Evolutionary conservation across 2,329 filamentous ascomycete species (phyloP).

Genomic region (Aspergillus fructus): DNA sequence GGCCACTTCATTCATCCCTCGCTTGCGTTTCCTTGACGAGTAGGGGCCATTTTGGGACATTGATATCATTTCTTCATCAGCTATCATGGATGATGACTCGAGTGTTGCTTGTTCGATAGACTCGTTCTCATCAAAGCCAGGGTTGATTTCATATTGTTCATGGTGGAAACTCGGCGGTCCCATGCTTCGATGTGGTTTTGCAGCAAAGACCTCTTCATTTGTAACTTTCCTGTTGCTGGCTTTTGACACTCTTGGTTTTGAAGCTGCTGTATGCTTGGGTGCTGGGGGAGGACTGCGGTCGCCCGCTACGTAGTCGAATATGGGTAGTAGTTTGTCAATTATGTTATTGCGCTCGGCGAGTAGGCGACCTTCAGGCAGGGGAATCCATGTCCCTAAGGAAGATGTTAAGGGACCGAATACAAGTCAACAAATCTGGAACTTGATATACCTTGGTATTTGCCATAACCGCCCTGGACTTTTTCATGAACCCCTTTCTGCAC

Average conservation of each 20-base stretch:
- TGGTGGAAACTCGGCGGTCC: slow-evolving; percentile 43
- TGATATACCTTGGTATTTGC: slow-evolving; percentile 85
- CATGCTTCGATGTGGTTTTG: slow-evolving; percentile 34
- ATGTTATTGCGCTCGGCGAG: slow-evolving; percentile 86
- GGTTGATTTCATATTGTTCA: slow-evolving; percentile 67
- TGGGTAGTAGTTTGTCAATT: slow-evolving; percentile 76
- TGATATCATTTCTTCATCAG: slow-evolving; percentile 76
- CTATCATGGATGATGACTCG: slow-evolving; percentile 79
- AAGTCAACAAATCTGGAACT: neutral
- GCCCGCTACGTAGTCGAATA: slow-evolving; percentile 86
- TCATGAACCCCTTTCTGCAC: slow-evolving; percentile 96
- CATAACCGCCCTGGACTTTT: slow-evolving; percentile 97
- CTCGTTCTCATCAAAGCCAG: slow-evolving; percentile 70
- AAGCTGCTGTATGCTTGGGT: slow-evolving; percentile 77
- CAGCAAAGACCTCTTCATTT: slow-evolving; percentile 32
- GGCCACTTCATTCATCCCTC: slow-evolving; percentile 63
- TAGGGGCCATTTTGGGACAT: slow-evolving; percentile 61
- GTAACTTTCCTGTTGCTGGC: slow-evolving; percentile 60
- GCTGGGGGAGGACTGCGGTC: slow-evolving; percentile 88
- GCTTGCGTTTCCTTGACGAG: slow-evolving; percentile 71
- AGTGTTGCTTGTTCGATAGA: slow-evolving; percentile 81
- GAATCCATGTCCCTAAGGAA: slow-evolving; percentile 86
- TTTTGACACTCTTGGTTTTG: slow-evolving; percentile 77
- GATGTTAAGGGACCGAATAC: neutral
- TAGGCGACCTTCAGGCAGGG: slow-evolving; percentile 73